Base-by-base conservation (phyloP, 148 eudicot species). In the Diospyros lotus region DNA sequence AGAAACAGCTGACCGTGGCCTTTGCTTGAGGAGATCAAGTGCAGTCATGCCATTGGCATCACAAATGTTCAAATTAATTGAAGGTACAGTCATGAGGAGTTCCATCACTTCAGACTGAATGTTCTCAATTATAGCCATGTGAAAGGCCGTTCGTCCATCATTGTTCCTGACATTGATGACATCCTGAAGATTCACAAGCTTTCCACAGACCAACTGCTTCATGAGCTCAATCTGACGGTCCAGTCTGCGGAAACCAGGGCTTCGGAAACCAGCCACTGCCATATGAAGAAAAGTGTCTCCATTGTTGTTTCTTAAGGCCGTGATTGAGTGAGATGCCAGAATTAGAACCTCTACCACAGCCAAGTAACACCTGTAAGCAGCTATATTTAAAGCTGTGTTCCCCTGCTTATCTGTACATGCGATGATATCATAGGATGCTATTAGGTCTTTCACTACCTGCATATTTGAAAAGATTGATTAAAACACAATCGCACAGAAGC, bases 221-320 rank as follows among this genome's bases (percentile, higher is more conserved):
- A 94, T 77, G 60, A 94, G 88, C 66, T 90, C 84, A 8, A 83
- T 71, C 76, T 92, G 97, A 15, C 71, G 87, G 77, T 92, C 90
- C 6, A 90, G 72, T 67, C 82, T 80, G 52, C 84, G 89, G 74
- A 94, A 94, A 46, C 87, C 85, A 1, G 92, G 93, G 76, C 86
- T 68, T 45, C 80, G 83, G 74, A 92, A 94, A 10, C 98, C 93
- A 28, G 91, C 82, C 9, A 94, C 87, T 0, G 93, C 90, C 91
- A 87, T 82, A 78, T 92, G 98, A 54, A 94, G 87, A 66, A 92
- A 89, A 5, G 96, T 89, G 78, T 92, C 88, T 14, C 98, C 98
- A 39, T 78, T 68, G 17, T 84, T 84, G 88, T 92, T 94, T 60
- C 77, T 82, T 15, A 60, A 62, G 42, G 83, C 64, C 43, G 80